A percentile compares a stretch with the other conserved stretches of the same genome.
phyloP scores from a whole-genome alignment of 495 filamentous ascomycete species.

The Hypoxylon crocopeplum region DNA sequence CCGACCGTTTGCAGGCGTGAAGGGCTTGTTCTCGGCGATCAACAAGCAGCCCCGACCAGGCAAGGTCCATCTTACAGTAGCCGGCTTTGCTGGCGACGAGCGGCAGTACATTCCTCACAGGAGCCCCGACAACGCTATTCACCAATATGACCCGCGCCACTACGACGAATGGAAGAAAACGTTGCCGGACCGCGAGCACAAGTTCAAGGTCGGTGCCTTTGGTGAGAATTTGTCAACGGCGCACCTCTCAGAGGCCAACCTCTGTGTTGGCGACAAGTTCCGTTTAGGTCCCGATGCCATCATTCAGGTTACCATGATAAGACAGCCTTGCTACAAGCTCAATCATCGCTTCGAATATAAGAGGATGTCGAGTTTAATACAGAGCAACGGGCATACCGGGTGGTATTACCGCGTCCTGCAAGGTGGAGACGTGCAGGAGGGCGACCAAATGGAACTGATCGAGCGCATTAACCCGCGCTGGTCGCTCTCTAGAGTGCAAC shows the following conservation, averaged over 20 bases:
- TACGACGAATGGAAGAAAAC: slow-evolving; percentile 49
- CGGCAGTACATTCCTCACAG: slow-evolving; percentile 49
- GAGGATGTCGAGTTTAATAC: slow-evolving; percentile 48
- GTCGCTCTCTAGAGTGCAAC: slow-evolving; percentile 50
- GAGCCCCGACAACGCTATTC: slow-evolving; percentile 53
- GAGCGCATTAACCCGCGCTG: slow-evolving; percentile 50
- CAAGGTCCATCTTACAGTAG: slow-evolving; percentile 38
- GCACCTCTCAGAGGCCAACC: slow-evolving; percentile 48
- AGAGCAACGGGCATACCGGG: slow-evolving; percentile 49
- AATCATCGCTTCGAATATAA: slow-evolving; percentile 49
- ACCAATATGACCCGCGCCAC: slow-evolving; percentile 52
- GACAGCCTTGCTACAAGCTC: slow-evolving; percentile 52
- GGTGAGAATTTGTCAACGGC: slow-evolving; percentile 53
- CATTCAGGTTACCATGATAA: slow-evolving; percentile 44
- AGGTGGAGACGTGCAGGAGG: slow-evolving; percentile 46
- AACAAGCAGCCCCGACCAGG: slow-evolving; percentile 48
- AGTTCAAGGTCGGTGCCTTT: slow-evolving; percentile 53
- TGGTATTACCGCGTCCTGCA: slow-evolving; percentile 54
- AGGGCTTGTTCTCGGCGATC: slow-evolving; percentile 47
- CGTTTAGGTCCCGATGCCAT: slow-evolving; percentile 39
- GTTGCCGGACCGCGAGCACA: slow-evolving; percentile 38
- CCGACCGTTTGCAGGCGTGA: slow-evolving; percentile 41
- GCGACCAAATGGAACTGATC: slow-evolving; percentile 45
- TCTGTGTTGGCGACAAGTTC: slow-evolving; percentile 56
- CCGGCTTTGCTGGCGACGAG: slow-evolving; percentile 51